Evolutionary conservation across 257 asterid species (phyloP).

Genomic region (Nicotiana benthamiana): DNA sequence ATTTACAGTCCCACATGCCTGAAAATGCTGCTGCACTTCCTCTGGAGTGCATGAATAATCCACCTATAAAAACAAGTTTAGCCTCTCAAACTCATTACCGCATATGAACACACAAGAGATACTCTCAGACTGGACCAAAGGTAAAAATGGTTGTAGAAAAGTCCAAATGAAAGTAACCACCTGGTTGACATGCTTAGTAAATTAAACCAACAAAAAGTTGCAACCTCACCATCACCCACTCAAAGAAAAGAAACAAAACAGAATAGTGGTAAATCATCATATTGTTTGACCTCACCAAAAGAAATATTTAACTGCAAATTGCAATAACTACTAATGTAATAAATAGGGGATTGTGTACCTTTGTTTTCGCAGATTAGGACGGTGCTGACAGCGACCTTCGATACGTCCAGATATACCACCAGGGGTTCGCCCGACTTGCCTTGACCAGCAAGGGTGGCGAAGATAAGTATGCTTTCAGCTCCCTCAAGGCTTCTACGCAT

Average conservation of each 20-base stretch:
- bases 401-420: too few species aligned
- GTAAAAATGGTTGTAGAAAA: background rate
- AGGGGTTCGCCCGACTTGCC: too few species aligned
- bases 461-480: too few species aligned
- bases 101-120: background rate
- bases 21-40: constrained; percentile 97
- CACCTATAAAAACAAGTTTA: constrained; percentile 42
- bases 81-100: background rate
- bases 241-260: background rate
- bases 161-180: background rate
- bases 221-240: background rate
- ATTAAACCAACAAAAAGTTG: background rate
- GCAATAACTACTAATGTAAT: background rate
- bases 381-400: too few species aligned
- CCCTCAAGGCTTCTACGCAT: too few species aligned
- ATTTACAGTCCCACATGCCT: constrained; percentile 87
- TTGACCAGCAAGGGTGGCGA: too few species aligned
- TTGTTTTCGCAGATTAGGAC: too few species aligned
- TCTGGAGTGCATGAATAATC: constrained; percentile 96
- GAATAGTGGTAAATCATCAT: background rate
- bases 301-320: background rate
- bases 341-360: too few species aligned
- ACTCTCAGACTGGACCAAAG: background rate
- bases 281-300: background rate
- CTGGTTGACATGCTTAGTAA: background rate